Percentiles rank a stretch among this genome's conserved stretches.
phyloP scores from a whole-genome alignment of 306 rosid genomes.

The Acacia acuminata region DNA sequence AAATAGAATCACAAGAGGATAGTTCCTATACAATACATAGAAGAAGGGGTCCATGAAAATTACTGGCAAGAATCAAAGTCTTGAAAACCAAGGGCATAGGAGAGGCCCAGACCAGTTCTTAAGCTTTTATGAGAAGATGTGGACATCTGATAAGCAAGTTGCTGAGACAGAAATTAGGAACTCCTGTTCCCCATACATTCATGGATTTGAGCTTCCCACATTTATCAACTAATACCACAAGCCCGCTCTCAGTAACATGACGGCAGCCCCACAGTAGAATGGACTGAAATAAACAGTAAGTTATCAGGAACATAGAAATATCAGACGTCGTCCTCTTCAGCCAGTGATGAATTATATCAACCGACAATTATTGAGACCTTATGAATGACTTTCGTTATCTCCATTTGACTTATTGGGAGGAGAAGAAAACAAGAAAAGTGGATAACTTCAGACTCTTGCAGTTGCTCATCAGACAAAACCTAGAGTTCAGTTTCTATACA shows the following conservation, averaged over 20 bases:
- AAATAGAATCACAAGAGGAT: not conserved
- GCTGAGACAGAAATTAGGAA: conserved; percentile 65
- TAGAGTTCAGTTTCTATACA: conserved; percentile 10
- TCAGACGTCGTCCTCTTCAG: not conserved
- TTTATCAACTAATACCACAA: conserved; percentile 61
- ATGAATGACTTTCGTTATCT: not conserved
- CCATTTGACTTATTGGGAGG: not conserved
- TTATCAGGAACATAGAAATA: not conserved
- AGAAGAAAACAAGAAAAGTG: not conserved
- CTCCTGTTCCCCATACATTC: conserved; percentile 88
- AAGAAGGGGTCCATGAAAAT: conserved; percentile 29
- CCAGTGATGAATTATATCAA: not conserved
- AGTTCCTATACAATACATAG: conserved; percentile 14
- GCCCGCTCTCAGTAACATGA: conserved; percentile 81
- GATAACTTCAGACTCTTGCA: not conserved
- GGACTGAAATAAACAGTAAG: conserved; percentile 49
- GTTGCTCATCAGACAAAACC: not conserved
- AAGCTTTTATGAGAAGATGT: conserved; percentile 62
- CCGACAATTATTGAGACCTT: not conserved
- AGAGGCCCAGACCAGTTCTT: conserved; percentile 33
- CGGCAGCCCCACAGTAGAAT: conserved; percentile 92
- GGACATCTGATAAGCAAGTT: conserved; percentile 62
- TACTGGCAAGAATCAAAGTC: not conserved
- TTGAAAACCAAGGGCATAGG: conserved; percentile 35
- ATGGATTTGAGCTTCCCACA: conserved; percentile 76